Conservation (phyloP, 768 basidiomycete genomes). For the Cubamyces lactineus region DNA sequence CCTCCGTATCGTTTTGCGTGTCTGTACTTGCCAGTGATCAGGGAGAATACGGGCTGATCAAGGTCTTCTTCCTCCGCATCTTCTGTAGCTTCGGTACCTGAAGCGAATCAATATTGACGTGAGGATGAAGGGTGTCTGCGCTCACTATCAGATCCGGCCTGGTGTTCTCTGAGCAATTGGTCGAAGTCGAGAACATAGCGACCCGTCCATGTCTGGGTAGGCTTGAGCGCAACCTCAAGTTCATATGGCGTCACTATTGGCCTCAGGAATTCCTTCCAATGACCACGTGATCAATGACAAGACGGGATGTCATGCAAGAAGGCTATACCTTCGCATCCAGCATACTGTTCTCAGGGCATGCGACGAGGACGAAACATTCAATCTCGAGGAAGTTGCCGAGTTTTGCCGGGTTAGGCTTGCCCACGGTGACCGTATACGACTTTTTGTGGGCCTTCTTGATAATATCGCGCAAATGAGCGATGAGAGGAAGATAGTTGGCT, state of each 20-base stretch:
- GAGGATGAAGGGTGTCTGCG: background rate
- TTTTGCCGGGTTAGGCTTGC: slow-evolving; percentile 93
- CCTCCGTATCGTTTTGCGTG: slow-evolving; percentile 71
- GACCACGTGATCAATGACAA: background rate
- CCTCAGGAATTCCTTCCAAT: slow-evolving; percentile 74
- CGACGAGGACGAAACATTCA: slow-evolving; percentile 93
- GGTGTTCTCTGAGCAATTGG: slow-evolving; percentile 49
- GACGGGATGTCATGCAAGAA: background rate
- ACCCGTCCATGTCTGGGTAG: slow-evolving; percentile 72
- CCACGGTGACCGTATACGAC: slow-evolving; percentile 92
- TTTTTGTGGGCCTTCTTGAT: slow-evolving; percentile 78
- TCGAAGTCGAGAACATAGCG: slow-evolving; percentile 81
- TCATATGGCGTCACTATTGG: slow-evolving; percentile 97
- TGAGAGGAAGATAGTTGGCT: slow-evolving; percentile 87
- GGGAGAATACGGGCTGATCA: slow-evolving; percentile 82
- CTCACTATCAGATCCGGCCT: slow-evolving; percentile 21
- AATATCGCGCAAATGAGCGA: slow-evolving; percentile 75
- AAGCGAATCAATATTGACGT: slow-evolving; percentile 12
- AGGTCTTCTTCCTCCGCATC: slow-evolving; percentile 49
- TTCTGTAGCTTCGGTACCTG: background rate
- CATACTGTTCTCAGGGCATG: slow-evolving; percentile 91
- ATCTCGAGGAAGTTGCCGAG: slow-evolving; percentile 96
- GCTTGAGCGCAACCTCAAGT: slow-evolving; percentile 75
- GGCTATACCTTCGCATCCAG: slow-evolving; percentile 65
- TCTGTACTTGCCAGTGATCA: slow-evolving; percentile 84